These are phyloP conservation scores for Syzygium aromaticum DNA, from an alignment of 345 rosid genomes.

Conservation along the genomic window DNA sequence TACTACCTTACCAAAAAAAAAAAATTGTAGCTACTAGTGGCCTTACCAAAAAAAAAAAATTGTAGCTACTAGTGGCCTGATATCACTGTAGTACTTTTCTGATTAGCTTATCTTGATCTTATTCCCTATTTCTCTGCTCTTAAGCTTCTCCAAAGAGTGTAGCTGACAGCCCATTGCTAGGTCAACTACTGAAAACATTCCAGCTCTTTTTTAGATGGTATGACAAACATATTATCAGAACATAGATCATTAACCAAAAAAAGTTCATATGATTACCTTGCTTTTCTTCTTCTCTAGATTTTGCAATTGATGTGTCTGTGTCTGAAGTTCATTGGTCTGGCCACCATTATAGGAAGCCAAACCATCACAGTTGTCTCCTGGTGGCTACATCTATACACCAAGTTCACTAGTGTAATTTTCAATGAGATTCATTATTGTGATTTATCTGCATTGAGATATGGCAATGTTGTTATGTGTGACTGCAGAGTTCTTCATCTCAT, in stretches of 20 bases:
- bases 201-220: neutral
- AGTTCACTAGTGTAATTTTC: neutral
- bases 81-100: neutral
- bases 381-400: neutral
- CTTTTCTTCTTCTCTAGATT: neutral
- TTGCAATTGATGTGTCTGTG: neutral
- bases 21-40: too few species aligned
- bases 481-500: constrained; percentile 65
- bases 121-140: neutral
- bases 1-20: too few species aligned
- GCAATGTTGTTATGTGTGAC: neutral
- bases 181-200: neutral
- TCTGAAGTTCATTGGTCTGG: neutral
- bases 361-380: neutral
- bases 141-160: neutral
- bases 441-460: neutral
- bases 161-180: neutral
- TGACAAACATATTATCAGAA: neutral
- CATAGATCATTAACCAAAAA: neutral
- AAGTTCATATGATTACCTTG: neutral
- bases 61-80: neutral
- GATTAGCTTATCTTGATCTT: neutral
- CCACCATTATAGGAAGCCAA: neutral
- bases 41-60: neutral
- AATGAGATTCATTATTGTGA: neutral